A percentile compares a stretch with the other conserved stretches of the same genome.
Conservation (phyloP, 345 rosid genomes). For the Heritiera fomes region DNA sequence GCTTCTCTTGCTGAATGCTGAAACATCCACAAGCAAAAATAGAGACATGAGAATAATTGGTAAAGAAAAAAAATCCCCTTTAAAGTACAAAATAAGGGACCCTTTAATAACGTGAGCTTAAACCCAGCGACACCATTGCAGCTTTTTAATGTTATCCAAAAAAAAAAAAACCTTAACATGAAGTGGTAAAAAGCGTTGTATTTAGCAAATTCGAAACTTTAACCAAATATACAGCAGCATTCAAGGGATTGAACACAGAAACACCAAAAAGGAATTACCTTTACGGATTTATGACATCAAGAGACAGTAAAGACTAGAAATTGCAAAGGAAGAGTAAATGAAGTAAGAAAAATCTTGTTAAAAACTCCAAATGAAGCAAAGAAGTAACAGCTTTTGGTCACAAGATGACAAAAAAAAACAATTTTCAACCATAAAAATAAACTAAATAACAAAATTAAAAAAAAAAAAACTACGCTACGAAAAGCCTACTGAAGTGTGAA, state of each 20-base stretch:
- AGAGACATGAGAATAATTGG: background rate
- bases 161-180: background rate
- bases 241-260: background rate
- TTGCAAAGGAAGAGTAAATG: background rate
- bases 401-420: background rate
- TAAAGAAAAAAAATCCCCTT: background rate
- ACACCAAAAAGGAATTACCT: background rate
- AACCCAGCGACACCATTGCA: background rate
- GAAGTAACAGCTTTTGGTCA: background rate
- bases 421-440: background rate
- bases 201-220: background rate
- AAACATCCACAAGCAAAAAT: background rate
- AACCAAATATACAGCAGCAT: background rate
- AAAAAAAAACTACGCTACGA: background rate
- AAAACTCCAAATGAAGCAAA: background rate
- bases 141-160: too few species aligned
- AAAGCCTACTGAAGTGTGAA: background rate
- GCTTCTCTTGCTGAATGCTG: background rate
- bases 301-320: background rate
- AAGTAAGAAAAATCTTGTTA: background rate
- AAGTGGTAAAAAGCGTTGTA: background rate
- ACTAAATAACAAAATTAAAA: background rate
- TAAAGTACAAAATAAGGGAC: background rate
- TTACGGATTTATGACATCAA: background rate
- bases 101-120: background rate